Percentiles rank a stretch among this genome's conserved stretches.
Evolutionary conservation across 441 rosid species (phyloP).

Genomic region (Euphorbia celastroides): DNA sequence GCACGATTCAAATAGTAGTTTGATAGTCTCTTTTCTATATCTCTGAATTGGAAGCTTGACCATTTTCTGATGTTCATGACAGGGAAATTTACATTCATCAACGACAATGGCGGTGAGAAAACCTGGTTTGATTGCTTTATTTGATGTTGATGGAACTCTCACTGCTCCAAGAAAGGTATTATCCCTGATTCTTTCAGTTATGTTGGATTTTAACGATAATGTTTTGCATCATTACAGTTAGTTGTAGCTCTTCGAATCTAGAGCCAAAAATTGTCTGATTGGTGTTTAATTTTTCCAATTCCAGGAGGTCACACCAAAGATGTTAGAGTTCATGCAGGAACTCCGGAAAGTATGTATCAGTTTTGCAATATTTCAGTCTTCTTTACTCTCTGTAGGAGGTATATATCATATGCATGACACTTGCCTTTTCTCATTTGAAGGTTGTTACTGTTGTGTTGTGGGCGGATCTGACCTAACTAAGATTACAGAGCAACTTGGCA

Average conservation of each 20-base stretch:
- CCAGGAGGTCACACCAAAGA: constrained; percentile 45
- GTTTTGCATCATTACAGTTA: neutral
- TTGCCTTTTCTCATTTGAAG: constrained; percentile 29
- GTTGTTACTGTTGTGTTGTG: constrained; percentile 78
- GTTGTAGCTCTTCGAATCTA: neutral
- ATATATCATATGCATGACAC: constrained; percentile 1
- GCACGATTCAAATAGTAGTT: neutral
- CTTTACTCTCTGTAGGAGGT: neutral
- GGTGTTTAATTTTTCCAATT: neutral
- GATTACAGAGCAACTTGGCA: constrained; percentile 94
- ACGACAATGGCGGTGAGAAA: constrained; percentile 43
- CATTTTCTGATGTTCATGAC: constrained; percentile 6
- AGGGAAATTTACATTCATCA: neutral
- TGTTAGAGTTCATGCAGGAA: constrained; percentile 64
- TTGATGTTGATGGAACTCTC: constrained; percentile 55
- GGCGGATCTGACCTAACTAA: constrained; percentile 94
- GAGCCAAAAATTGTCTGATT: neutral
- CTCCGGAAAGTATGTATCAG: constrained; percentile 54
- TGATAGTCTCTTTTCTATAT: neutral
- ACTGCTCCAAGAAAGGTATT: constrained; percentile 90
- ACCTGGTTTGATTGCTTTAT: constrained; percentile 63
- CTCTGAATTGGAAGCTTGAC: neutral
- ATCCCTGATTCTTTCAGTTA: constrained; percentile 7
- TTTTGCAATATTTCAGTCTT: neutral
- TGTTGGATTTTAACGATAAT: neutral